phyloP scores from a whole-genome alignment of 163 green algal species.

The Picocystis sp. region DNA sequence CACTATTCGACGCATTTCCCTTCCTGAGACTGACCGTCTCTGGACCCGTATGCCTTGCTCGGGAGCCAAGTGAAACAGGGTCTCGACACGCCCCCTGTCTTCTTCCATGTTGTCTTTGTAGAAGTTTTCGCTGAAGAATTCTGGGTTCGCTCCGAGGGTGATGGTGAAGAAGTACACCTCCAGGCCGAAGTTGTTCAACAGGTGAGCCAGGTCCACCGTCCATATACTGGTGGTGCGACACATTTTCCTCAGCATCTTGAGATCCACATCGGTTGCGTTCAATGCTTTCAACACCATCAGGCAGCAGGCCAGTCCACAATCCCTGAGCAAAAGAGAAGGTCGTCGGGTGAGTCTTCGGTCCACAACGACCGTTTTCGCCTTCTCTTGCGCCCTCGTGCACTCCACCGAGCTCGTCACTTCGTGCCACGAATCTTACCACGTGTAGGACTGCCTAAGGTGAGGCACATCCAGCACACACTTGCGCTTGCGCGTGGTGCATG shows the following conservation, averaged over 20 bases:
- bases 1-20: conserved; percentile 27
- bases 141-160: conserved; percentile 62
- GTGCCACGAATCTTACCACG: conserved; percentile 21
- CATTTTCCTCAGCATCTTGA: conserved; percentile 28
- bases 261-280: conserved; percentile 20
- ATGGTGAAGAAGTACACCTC: conserved; percentile 46
- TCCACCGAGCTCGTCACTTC: neutral
- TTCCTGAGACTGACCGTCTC: conserved; percentile 25
- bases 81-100: conserved; percentile 46
- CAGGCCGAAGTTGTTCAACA: conserved; percentile 48
- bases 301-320: conserved; percentile 76
- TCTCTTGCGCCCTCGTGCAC: neutral
- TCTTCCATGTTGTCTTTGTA: conserved; percentile 62
- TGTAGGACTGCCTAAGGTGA: conserved; percentile 40
- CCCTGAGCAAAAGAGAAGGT: conserved; percentile 27
- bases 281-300: conserved; percentile 58
- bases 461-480: conserved; percentile 19
- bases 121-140: conserved; percentile 52
- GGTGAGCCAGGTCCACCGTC: conserved; percentile 79
- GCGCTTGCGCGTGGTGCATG: too few species aligned
- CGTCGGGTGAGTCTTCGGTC: neutral
- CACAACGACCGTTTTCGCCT: neutral
- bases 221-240: conserved; percentile 63
- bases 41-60: conserved; percentile 36
- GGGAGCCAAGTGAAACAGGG: conserved; percentile 45